Conservation (phyloP, 176 grass and related monocot genomes). For the Zoysia pacifica region DNA sequence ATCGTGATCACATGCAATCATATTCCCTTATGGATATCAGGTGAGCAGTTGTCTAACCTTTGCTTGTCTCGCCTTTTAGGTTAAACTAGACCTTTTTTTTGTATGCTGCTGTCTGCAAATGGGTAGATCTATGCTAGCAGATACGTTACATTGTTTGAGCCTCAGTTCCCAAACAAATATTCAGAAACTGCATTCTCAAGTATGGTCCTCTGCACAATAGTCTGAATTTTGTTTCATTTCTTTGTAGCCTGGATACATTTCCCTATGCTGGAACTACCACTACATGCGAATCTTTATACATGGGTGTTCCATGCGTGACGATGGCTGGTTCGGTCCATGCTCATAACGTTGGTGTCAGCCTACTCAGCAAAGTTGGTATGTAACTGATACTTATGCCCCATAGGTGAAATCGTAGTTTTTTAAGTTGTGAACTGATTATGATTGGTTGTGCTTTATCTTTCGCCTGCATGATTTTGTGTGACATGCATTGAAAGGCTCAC, state of each 20-base stretch:
- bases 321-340: slow-evolving; percentile 98
- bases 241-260: slow-evolving; percentile 95
- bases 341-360: slow-evolving; percentile 98
- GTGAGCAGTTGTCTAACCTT: slow-evolving; percentile 38
- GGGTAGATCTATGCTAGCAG: slow-evolving; percentile 23
- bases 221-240: slow-evolving; percentile 34
- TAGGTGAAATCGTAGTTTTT: not conserved
- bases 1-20: slow-evolving; percentile 99
- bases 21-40: slow-evolving; percentile 99
- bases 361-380: slow-evolving; percentile 93
- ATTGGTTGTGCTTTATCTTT: slow-evolving; percentile 1
- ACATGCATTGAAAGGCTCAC: not conserved
- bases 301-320: slow-evolving; percentile 98
- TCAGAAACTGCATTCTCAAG: slow-evolving; percentile 9
- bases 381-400: not conserved
- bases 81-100: slow-evolving; percentile 1
- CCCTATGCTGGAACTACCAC: slow-evolving; percentile 98
- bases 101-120: not conserved
- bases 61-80: slow-evolving; percentile 17
- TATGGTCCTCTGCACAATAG: not conserved
- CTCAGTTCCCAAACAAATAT: slow-evolving; percentile 2
- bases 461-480: slow-evolving; percentile 1
- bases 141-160: slow-evolving; percentile 1
- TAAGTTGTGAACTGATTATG: not conserved
- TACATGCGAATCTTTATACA: slow-evolving; percentile 93